phyloP scores from a whole-genome alignment of 805 yeast species.

The Millerago galiae region DNA sequence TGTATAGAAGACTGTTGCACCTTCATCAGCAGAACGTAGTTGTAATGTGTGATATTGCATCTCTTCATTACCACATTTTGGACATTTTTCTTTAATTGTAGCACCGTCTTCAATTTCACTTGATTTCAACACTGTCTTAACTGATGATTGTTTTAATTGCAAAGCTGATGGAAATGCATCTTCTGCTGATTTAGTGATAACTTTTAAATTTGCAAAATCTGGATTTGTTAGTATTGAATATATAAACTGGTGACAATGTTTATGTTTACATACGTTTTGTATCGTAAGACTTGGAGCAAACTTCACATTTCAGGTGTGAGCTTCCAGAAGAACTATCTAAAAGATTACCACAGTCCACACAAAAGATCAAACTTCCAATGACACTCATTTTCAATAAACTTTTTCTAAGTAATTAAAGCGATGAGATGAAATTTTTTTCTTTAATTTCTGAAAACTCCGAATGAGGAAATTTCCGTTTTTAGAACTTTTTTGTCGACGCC shows the following conservation, averaged over 20 bases:
- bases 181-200: slow-evolving; percentile 79
- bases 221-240: slow-evolving; percentile 11
- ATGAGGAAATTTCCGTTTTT: background rate
- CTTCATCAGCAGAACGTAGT: slow-evolving; percentile 97
- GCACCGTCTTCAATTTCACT: slow-evolving; percentile 92
- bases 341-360: slow-evolving; percentile 87
- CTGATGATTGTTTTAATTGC: slow-evolving; percentile 78
- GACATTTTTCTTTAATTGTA: slow-evolving; percentile 94
- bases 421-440: slow-evolving; percentile 8
- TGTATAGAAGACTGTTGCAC: slow-evolving; percentile 97
- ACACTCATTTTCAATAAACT: slow-evolving; percentile 61
- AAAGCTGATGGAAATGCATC: slow-evolving; percentile 91
- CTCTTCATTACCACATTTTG: slow-evolving; percentile 97
- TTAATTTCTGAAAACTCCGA: background rate
- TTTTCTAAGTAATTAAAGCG: background rate
- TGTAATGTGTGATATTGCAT: slow-evolving; percentile 98
- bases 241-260: too few relatives aligned
- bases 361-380: slow-evolving; percentile 92
- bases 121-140: slow-evolving; percentile 72
- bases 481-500: slow-evolving; percentile 7
- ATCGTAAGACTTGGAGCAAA: slow-evolving; percentile 38
- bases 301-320: slow-evolving; percentile 49
- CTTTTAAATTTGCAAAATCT: slow-evolving; percentile 72
- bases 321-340: slow-evolving; percentile 57
- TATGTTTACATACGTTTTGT: slow-evolving; percentile 30